Evolutionary conservation across 768 basidiomycete species (phyloP).

Genomic region (Lactarius indigo): DNA sequence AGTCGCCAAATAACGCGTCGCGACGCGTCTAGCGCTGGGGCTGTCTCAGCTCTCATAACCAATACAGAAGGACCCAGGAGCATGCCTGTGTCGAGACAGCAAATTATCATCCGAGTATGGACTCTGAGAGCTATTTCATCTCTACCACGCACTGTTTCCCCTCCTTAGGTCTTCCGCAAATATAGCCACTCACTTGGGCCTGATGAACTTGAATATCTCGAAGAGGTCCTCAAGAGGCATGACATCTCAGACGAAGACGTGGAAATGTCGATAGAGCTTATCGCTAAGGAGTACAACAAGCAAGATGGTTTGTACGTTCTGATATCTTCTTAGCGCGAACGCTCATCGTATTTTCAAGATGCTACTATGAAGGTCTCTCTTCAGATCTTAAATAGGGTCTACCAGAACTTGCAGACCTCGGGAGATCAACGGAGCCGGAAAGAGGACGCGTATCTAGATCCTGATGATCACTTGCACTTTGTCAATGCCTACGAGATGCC

Average conservation of each 20-base stretch:
- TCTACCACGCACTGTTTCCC: not conserved
- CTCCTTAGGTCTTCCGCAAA: conserved; percentile 72
- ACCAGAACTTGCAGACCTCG: conserved; percentile 68
- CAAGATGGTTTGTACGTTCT: conserved; percentile 62
- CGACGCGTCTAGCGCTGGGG: conserved; percentile 11
- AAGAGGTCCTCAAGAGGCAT: conserved; percentile 66
- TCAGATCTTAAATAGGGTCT: conserved; percentile 64
- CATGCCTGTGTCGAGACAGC: conserved; percentile 25
- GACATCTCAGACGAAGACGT: conserved; percentile 67
- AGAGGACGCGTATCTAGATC: conserved; percentile 67
- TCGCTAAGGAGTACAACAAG: conserved; percentile 85
- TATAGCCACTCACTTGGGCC: conserved; percentile 85
- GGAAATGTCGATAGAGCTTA: conserved; percentile 70
- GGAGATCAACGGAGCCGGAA: conserved; percentile 43
- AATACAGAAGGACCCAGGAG: not conserved
- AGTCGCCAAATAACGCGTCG: conserved; percentile 21
- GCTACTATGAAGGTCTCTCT: conserved; percentile 80
- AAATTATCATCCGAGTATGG: conserved; percentile 24
- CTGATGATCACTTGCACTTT: conserved; percentile 76
- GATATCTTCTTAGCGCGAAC: not conserved
- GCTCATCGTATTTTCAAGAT: conserved; percentile 41
- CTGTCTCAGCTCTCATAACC: not conserved
- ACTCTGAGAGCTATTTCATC: not conserved
- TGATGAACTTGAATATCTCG: conserved; percentile 67
- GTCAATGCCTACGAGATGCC: conserved; percentile 97